Base-by-base conservation (phyloP, 495 filamentous ascomycete species). In the Penicillium soppii region DNA sequence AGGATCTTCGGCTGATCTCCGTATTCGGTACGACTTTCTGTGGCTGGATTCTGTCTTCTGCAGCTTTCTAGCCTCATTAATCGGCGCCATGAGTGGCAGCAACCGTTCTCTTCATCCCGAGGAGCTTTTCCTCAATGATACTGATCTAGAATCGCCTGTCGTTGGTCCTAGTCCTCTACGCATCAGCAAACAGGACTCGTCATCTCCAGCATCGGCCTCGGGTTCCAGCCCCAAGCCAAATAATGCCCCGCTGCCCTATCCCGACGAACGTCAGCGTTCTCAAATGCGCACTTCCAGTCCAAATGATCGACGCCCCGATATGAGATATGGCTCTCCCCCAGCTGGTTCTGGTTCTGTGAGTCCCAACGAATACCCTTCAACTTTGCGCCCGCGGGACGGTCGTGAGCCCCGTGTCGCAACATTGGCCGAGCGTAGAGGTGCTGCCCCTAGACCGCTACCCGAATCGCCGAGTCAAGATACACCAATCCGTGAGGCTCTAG, bases 91-190 rank as follows among this genome's bases (percentile, higher is more conserved):
- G 73, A 67, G 65, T 60, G 64, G 62, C 49, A 69, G 65, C 48
- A 77, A 68, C 61, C 70, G 67, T 58, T 81, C 81, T 58, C 75
- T 81, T 56, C 78, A 79, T 43, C 67, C 70, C 32, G 86, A 88
- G 53, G 89, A 92, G 74, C 82, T 94, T 66, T 92, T 92, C 66
- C 77, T 92, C 56, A 79, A 79, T 56, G 52, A 50, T 47, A 40
- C 57, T 5, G 40, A 63, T 6, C 70, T 71, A 45, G 73, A 85
- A 43, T 84, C 85, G 46, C 87, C 90, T 33, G 86, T 86, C 2
- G 81, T 97, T 51, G 90, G 87, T 49, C 92, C 92, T 51, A 90
- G 87, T 49, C 92, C 92, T 22, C 71, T 97, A 65, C 82, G 90
- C 55, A 95, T 97, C 61, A 85, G 83, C 74, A 95, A 95, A 67